Base-by-base conservation (phyloP, 768 basidiomycete species). In the Russula foetens region DNA sequence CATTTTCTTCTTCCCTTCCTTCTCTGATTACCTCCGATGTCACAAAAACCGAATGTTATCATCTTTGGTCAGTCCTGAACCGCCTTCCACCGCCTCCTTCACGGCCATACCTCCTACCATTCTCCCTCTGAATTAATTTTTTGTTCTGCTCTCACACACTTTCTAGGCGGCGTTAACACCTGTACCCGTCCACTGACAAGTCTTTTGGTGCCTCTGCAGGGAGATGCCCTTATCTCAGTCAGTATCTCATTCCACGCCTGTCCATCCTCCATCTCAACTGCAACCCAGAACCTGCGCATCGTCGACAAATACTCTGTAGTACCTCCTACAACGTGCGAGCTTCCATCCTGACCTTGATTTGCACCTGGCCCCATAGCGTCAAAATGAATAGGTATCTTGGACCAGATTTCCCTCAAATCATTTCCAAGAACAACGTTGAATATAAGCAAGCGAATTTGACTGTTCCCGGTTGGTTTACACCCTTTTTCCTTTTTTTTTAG, bases 371-470 rank as follows among this genome's bases (percentile, higher is more conserved):
- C 45, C 54, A 43, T 49, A 48, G 58, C 53, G 15, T 24, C 57
- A 31, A 52, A 52, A 35, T 49, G 11, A 53, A 43, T 64, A 92
- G 90, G 33, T 93, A 92, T 71, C 79, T 92, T 66, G 89, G 90
- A 14, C 75, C 83, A 17, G 82, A 86, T 64, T 92, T 94, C 68
- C 81, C 84, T 45, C 75, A 84, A 59, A 73, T 88, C 29, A 76
- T 93, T n/a, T 72, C 78, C 56, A 84, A 84, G 56, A 79, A 84
- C 9, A 73, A 81, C 58, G 85, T 92, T 21, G 86, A 92, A 71
- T 94, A 94, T 68, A 81, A 79, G 50, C 92, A 94, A 70, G 84
- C 81, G 29, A 94, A 94, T 70, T 73, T 94, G 58, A 90, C 87
- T 31, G 79, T 89, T 52, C 72, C 85, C 31, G 69, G 90, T 90